phyloP scores from a whole-genome alignment of 805 yeast species.

The Lipomyces chichibuensis region DNA sequence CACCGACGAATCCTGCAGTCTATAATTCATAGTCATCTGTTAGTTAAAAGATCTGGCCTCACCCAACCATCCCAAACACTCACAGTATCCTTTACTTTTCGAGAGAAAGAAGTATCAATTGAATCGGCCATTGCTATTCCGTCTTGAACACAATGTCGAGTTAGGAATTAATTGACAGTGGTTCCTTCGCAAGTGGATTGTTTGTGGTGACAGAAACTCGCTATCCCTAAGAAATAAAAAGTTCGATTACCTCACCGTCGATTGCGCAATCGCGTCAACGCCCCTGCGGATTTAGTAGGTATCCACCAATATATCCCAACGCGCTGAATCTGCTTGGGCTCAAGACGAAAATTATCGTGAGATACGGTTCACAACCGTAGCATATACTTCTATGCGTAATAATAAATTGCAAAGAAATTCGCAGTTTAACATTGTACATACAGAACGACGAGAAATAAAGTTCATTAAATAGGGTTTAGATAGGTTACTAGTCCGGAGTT shows the following conservation, averaged over 20 bases:
- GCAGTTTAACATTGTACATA: no score
- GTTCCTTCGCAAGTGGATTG: neutral
- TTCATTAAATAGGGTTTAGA: no score
- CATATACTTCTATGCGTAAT: no score
- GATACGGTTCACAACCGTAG: no score
- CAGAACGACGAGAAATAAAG: no score
- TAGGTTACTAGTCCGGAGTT: no score
- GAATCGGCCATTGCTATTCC: slow-evolving; percentile 27
- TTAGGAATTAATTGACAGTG: neutral
- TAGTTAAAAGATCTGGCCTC: neutral
- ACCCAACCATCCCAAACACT: neutral
- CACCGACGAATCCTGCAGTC: slow-evolving; percentile 58
- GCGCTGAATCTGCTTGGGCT: neutral
- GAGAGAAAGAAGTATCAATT: slow-evolving; percentile 45
- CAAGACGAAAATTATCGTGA: neutral
- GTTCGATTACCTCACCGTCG: neutral
- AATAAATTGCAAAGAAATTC: no score
- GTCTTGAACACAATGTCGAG: neutral
- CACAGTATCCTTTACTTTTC: slow-evolving; percentile 57
- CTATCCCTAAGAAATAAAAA: neutral
- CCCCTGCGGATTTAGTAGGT: neutral
- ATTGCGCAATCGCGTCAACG: slow-evolving; percentile 2
- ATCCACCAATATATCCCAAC: neutral
- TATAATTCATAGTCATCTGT: slow-evolving; percentile 24
- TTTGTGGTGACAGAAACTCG: neutral